Evolutionary conservation across 768 basidiomycete genomes (phyloP), one percentile per base, ranked within the genome.

Genomic region (Leccinellum albellum): DNA sequence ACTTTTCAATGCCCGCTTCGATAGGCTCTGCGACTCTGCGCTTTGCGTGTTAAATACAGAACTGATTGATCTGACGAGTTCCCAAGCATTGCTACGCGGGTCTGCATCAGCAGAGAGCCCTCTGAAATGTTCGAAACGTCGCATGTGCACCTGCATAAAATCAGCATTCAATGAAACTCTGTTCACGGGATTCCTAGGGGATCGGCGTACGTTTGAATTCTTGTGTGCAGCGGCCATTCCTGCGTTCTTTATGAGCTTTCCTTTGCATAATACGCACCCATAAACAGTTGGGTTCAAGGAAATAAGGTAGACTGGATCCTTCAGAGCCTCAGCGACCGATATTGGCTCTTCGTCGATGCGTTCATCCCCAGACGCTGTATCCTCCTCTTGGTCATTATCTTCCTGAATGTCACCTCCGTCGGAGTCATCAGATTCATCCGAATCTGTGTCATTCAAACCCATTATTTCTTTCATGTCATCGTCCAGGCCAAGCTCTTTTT

Each of bases 361-460:
- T 5, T 63, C 68, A 4, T 57, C 69, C 2, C 59, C 67, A 6
- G 67, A 71, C 5, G 63, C 66, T 23, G 63, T 61, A 4, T 61
- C 63, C 13, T 66, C 70, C 9, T 68, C 73, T 29, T 70, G 73
- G 1, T 64, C 65, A 6, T 46, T 54, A 26, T 57, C 68, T 23
- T 63, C 69, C 10, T 32, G 68, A 12, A 58, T 56, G n/a, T 57
- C 63, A 20, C 59, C 64, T 26, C 57, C 61, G 7, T 63, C 67
- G 26, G 53, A 65, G 20, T 64, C 65, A 13, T 79, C 78, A 64
- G 79, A 68, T 72, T 89, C 88, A 48, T 88, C 86, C 29, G 87
- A 87, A 69, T 91, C 87, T 1, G 87, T 88, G 61, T 90, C 86
- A 42, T 89, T 78, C 60, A 91, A 66, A 24, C 87, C 89, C 13